Percentiles rank a stretch among this genome's conserved stretches.
Conservation (phyloP, 352 stramenopile species). For the Globisporangium megalacanthum region DNA sequence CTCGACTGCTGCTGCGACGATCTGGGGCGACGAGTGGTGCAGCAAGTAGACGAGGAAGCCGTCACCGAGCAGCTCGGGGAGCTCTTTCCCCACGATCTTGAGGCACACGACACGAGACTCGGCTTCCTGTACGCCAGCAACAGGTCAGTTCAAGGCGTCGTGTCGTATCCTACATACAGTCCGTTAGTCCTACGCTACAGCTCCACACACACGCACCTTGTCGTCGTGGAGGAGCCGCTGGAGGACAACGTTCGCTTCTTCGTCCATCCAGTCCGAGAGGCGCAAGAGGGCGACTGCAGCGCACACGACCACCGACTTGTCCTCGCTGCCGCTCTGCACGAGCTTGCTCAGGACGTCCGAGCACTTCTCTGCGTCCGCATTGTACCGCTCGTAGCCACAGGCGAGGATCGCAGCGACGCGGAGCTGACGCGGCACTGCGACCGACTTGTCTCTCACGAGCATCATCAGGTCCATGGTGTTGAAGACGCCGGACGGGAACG, state of each 20-base stretch:
- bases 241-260: constrained; percentile 75
- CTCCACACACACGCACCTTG: constrained; percentile 15
- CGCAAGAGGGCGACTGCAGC: constrained; percentile 68
- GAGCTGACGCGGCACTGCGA: constrained; percentile 48
- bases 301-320: constrained; percentile 67
- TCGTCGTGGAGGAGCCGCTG: constrained; percentile 79
- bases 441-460: constrained; percentile 68
- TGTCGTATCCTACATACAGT: too few species aligned
- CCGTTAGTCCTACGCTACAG: not conserved
- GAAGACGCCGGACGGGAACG: constrained; percentile 58
- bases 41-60: constrained; percentile 83
- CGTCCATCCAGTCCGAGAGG: constrained; percentile 82
- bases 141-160: not conserved
- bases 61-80: constrained; percentile 76
- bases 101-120: constrained; percentile 74
- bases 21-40: constrained; percentile 59
- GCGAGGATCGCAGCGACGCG: constrained; percentile 71
- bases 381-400: constrained; percentile 71
- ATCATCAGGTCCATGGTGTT: constrained; percentile 85
- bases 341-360: constrained; percentile 59
- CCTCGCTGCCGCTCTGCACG: constrained; percentile 43
- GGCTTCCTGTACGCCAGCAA: constrained; percentile 22
- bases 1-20: constrained; percentile 75
- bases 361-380: constrained; percentile 51
- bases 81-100: constrained; percentile 75